A percentile compares a stretch with the other conserved stretches of the same genome.
phyloP scores from a whole-genome alignment of 2,329 filamentous ascomycete species.

The Fusarium veterinarium region DNA sequence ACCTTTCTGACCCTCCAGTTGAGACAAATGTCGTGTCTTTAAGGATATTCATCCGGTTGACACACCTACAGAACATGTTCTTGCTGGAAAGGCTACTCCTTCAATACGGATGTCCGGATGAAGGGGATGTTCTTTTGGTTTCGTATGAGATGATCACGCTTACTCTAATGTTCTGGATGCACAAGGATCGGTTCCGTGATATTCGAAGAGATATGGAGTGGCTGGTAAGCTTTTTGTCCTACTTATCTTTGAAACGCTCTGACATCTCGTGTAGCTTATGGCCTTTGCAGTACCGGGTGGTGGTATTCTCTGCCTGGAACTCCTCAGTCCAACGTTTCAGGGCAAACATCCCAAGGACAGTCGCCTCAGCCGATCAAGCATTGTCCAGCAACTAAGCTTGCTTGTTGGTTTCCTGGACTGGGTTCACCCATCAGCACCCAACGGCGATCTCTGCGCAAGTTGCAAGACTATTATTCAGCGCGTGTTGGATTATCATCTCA shows the following conservation, averaged over 20 bases:
- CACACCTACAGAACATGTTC: constrained; percentile 17
- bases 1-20: neutral
- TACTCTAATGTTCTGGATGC: constrained; percentile 5
- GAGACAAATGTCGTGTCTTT: neutral
- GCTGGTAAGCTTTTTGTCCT: neutral
- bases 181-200: constrained; percentile 9
- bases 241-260: accelerated
- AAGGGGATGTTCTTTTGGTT: constrained; percentile 3
- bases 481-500: constrained; percentile 8
- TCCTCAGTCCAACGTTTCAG: neutral
- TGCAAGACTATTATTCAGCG: constrained; percentile 20
- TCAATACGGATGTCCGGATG: neutral
- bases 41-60: constrained; percentile 1
- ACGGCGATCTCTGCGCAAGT: neutral
- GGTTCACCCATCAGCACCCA: constrained; percentile 16
- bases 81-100: neutral
- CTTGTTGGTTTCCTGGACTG: constrained; percentile 13
- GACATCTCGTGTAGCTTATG: neutral
- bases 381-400: neutral
- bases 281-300: constrained; percentile 1
- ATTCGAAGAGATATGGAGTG: constrained; percentile 1
- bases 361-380: neutral
- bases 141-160: constrained; percentile 15
- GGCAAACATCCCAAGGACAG: constrained; percentile 2
- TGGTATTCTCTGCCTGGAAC: neutral